Evolutionary conservation across 257 asterid species (phyloP).

Genomic region (Oldenlandia corymbosa): DNA sequence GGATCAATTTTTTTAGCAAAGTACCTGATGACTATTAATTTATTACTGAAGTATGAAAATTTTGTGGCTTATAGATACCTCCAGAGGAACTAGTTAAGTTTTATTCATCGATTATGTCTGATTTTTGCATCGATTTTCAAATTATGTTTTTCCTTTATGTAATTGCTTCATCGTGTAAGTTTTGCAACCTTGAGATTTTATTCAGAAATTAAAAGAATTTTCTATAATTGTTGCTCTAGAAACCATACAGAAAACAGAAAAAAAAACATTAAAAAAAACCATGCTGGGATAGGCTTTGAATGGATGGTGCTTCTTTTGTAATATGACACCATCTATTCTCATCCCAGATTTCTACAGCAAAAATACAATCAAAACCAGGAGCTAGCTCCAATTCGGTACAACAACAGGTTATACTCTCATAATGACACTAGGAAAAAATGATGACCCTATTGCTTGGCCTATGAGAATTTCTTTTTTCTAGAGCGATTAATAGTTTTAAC

Average conservation of each 20-base stretch:
- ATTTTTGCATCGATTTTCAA: no score
- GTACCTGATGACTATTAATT: no score
- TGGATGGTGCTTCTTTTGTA: slow-evolving; percentile 20
- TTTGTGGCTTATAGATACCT: no score
- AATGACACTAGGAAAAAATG: slow-evolving; percentile 5
- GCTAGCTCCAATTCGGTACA: slow-evolving; percentile 22
- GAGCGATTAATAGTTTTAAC: slow-evolving; percentile 20
- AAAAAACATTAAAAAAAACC: slow-evolving; percentile 7
- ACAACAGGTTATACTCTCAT: slow-evolving; percentile 1
- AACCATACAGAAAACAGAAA: slow-evolving; percentile 22
- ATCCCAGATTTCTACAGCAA: slow-evolving; percentile 10
- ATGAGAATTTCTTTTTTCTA: background rate
- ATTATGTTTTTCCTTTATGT: no score
- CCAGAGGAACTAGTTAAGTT: no score
- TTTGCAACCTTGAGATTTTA: slow-evolving; percentile 3
- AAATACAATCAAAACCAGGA: slow-evolving; percentile 16
- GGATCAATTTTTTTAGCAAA: no score
- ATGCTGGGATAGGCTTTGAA: background rate
- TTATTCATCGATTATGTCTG: no score
- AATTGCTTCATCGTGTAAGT: background rate
- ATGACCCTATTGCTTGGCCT: slow-evolving; percentile 12
- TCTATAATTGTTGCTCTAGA: slow-evolving; percentile 15
- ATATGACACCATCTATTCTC: slow-evolving; percentile 19
- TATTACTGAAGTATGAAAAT: no score
- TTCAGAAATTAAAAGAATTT: slow-evolving; percentile 10